Percentiles rank a stretch among this genome's conserved stretches.
Conservation (phyloP, 148 eudicot genomes). For the Drosera capensis region DNA sequence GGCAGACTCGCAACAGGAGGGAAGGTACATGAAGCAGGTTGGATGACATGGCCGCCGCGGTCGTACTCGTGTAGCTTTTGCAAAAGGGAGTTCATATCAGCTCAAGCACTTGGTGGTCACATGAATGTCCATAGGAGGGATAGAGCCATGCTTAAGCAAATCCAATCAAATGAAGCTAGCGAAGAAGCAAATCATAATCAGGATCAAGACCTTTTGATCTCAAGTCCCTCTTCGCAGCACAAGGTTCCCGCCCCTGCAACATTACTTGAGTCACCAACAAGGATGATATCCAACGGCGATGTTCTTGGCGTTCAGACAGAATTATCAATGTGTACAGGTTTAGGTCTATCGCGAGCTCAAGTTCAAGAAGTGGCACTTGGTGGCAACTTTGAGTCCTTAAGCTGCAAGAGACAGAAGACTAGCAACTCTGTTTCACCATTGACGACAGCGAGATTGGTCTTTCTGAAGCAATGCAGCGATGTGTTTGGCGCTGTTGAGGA, state of each 20-base stretch:
- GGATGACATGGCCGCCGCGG: conserved; percentile 48
- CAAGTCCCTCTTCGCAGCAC: too few species aligned
- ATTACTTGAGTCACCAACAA: too few species aligned
- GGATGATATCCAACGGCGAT: too few species aligned
- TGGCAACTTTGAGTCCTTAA: not conserved
- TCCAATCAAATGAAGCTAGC: conserved; percentile 1
- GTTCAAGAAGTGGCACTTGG: conserved; percentile 2
- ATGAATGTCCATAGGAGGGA: conserved; percentile 73
- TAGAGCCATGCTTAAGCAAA: conserved; percentile 48
- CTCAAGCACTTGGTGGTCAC: conserved; percentile 80
- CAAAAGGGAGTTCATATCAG: conserved; percentile 44
- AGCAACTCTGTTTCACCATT: conserved; percentile 3
- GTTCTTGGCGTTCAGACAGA: conserved; percentile 3
- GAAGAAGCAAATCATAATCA: conserved; percentile 7
- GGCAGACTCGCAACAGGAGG: not conserved
- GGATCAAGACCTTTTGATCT: not conserved
- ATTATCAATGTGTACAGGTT: conserved; percentile 19
- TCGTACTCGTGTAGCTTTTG: conserved; percentile 60
- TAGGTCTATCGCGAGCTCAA: not conserved
- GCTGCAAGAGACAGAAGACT: conserved; percentile 36
- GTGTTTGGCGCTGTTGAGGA: conserved; percentile 18
- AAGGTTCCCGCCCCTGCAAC: too few species aligned
- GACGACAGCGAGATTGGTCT: conserved; percentile 3
- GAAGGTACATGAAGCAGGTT: not conserved
- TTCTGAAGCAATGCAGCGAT: not conserved